Evolutionary conservation across 2,329 filamentous ascomycete genomes (phyloP).

Genomic region (Akanthomyces muscarius): DNA sequence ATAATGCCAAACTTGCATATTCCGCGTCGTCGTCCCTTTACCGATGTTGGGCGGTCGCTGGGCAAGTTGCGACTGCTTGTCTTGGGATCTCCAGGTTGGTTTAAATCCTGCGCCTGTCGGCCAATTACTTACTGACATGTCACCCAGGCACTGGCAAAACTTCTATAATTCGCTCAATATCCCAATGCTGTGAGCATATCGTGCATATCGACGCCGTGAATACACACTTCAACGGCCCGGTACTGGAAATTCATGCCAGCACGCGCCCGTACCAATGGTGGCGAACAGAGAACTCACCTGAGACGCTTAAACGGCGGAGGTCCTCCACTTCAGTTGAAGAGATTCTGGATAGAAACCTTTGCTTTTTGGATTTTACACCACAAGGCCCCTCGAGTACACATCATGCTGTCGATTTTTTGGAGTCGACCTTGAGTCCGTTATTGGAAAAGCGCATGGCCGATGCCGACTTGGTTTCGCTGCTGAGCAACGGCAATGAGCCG

Average conservation of each 20-base stretch:
- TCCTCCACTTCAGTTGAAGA: slow-evolving; percentile 59
- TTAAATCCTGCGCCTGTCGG: slow-evolving; percentile 6
- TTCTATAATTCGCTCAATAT: slow-evolving; percentile 80
- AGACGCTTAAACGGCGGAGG: slow-evolving; percentile 55
- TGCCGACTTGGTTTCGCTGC: slow-evolving; percentile 68
- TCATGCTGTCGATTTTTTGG: slow-evolving; percentile 67
- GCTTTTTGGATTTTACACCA: slow-evolving; percentile 67
- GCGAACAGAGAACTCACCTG: slow-evolving; percentile 73
- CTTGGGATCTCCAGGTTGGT: slow-evolving; percentile 68
- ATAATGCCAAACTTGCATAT: slow-evolving; percentile 96
- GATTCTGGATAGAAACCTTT: slow-evolving; percentile 85
- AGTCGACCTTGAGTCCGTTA: slow-evolving; percentile 38
- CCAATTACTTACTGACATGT: slow-evolving; percentile 18
- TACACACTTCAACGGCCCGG: slow-evolving; percentile 28
- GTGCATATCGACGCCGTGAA: slow-evolving; percentile 78
- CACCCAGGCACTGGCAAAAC: slow-evolving; percentile 78
- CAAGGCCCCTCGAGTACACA: slow-evolving; percentile 39
- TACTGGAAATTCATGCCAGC: slow-evolving; percentile 71
- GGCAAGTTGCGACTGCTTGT: slow-evolving; percentile 87
- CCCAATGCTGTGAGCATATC: slow-evolving; percentile 84
- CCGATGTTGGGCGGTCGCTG: slow-evolving; percentile 75
- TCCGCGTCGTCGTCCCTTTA: slow-evolving; percentile 85
- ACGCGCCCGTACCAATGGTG: slow-evolving; percentile 82
- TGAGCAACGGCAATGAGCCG: slow-evolving; percentile 77
- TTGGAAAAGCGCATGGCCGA: slow-evolving; percentile 58